A percentile compares a stretch with the other conserved stretches of the same genome.
phyloP scores from a whole-genome alignment of 176 grass and related monocot species.

The Hyparrhenia diplandra region DNA sequence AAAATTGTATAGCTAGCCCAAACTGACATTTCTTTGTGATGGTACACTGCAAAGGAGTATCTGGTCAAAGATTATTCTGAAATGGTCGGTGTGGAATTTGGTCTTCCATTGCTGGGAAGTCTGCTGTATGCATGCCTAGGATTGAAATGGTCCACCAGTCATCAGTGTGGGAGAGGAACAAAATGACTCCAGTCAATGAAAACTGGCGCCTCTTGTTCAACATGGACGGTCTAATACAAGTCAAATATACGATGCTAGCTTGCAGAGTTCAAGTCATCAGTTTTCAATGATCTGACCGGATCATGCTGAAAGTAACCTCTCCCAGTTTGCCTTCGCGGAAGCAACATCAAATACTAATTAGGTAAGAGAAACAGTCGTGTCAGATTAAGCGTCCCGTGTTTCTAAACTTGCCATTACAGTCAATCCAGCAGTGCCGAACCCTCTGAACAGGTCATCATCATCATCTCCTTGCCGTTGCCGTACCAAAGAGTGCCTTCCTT shows the following conservation, averaged over 20 bases:
- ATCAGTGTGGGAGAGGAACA: neutral
- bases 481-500: neutral
- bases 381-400: neutral
- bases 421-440: neutral
- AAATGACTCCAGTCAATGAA: neutral
- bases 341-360: neutral
- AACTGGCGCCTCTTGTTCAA: no score
- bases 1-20: no score
- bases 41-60: no score
- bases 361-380: neutral
- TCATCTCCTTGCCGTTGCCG: neutral
- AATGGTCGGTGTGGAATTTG: neutral
- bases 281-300: neutral
- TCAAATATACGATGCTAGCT: neutral
- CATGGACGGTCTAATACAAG: neutral
- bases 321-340: neutral
- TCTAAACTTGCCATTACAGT: neutral
- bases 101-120: neutral
- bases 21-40: neutral
- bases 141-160: neutral
- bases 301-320: neutral
- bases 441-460: neutral
- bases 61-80: neutral
- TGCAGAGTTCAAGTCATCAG: neutral
- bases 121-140: neutral